Evolutionary conservation across 176 grass and related monocot species (phyloP).

Genomic region (Dactylis glomerata): DNA sequence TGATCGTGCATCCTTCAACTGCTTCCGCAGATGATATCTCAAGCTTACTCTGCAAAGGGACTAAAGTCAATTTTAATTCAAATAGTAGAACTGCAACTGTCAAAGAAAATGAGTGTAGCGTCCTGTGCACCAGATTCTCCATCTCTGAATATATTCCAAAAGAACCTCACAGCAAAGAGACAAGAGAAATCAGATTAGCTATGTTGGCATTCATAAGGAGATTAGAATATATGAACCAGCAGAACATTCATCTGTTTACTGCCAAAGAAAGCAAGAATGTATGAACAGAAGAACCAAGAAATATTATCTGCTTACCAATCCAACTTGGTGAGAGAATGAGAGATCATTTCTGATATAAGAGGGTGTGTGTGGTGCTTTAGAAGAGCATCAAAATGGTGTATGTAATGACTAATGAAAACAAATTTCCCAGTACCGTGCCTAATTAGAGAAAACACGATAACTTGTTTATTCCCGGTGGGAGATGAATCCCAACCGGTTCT

Average conservation of each 20-base stretch:
- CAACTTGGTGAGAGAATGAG: neutral
- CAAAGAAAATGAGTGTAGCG: slow-evolving; percentile 19
- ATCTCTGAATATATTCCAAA: slow-evolving; percentile 70
- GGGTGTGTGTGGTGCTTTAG: neutral
- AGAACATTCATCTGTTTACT: neutral
- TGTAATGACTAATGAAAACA: neutral
- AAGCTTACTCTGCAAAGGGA: slow-evolving; percentile 52
- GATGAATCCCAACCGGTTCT: neutral
- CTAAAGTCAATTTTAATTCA: slow-evolving; percentile 22
- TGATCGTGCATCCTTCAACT: slow-evolving; percentile 81
- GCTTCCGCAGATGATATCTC: slow-evolving; percentile 98
- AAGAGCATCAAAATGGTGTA: neutral
- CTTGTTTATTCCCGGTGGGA: neutral
- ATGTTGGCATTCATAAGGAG: slow-evolving; percentile 14
- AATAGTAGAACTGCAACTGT: neutral
- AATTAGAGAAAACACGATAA: neutral
- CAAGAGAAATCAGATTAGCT: slow-evolving; percentile 23
- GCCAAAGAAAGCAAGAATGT: neutral
- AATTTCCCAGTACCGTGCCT: neutral
- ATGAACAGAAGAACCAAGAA: neutral
- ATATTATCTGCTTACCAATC: neutral
- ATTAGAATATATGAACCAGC: neutral
- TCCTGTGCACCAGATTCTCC: slow-evolving; percentile 75
- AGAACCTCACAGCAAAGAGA: slow-evolving; percentile 57
- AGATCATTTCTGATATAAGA: neutral